phyloP scores from a whole-genome alignment of 345 rosid species.

The Euphorbia tirucalli region DNA sequence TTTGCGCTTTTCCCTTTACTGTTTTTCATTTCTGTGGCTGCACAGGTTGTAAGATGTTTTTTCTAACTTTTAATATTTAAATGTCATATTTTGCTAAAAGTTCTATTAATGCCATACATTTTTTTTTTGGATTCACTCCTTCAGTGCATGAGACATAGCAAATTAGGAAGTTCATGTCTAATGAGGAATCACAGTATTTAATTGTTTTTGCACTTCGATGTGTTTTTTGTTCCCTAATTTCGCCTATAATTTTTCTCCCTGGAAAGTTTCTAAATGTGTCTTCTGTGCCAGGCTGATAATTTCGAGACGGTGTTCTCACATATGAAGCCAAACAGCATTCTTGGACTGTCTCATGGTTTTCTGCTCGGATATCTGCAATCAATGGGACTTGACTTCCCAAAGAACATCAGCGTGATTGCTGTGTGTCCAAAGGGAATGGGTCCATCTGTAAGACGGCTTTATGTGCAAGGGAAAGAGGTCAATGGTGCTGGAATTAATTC shows the following conservation, averaged over 20 bases:
- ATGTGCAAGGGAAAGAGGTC: conserved; percentile 84
- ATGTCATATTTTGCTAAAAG: not conserved
- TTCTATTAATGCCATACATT: not conserved
- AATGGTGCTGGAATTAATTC: conserved; percentile 96
- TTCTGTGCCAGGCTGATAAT: conserved; percentile 61
- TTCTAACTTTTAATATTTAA: no score
- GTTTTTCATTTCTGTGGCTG: not conserved
- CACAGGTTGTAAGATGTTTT: no score
- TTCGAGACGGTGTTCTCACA: conserved; percentile 72
- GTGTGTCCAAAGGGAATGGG: conserved; percentile 94
- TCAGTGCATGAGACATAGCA: not conserved
- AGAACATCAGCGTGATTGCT: conserved; percentile 74
- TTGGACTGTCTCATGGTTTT: conserved; percentile 90
- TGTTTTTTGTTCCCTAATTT: not conserved
- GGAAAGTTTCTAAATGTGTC: not conserved
- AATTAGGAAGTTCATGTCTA: not conserved
- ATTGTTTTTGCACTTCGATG: not conserved
- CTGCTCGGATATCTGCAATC: conserved; percentile 86
- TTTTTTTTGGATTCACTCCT: not conserved
- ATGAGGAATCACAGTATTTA: not conserved
- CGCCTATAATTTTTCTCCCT: not conserved
- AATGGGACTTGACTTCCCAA: conserved; percentile 67
- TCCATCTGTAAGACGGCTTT: conserved; percentile 86
- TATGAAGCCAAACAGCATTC: conserved; percentile 92
- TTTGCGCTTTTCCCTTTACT: not conserved